Percentiles rank a stretch among this genome's conserved stretches.
Conservation (phyloP, 2,329 filamentous ascomycete species). For the Byssoonygena ceratinophila region DNA sequence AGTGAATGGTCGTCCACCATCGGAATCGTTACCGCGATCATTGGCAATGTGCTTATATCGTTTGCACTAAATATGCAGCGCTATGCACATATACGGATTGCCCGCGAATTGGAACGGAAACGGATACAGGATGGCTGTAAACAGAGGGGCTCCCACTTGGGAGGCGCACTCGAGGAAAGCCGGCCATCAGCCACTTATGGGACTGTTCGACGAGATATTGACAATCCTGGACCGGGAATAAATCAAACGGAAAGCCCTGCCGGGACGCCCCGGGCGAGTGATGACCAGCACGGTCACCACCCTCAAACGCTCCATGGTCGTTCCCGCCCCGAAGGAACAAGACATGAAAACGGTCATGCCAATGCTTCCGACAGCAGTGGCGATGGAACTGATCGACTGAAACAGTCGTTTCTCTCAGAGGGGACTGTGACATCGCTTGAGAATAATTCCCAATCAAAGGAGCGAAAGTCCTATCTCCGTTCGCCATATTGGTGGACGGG, state of each 20-base stretch:
- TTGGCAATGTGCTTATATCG: slow-evolving; percentile 87
- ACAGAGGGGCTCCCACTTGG: slow-evolving; percentile 25
- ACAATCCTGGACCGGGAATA: background rate
- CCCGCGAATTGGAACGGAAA: slow-evolving; percentile 54
- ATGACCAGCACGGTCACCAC: background rate
- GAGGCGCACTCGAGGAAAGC: background rate
- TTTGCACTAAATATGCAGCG: slow-evolving; percentile 93
- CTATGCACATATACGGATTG: slow-evolving; percentile 81
- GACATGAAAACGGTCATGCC: slow-evolving; percentile 12
- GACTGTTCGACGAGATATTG: slow-evolving; percentile 25
- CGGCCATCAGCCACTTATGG: slow-evolving; percentile 34
- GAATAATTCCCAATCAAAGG: slow-evolving; percentile 30
- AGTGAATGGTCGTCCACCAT: slow-evolving; percentile 63
- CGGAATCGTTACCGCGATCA: slow-evolving; percentile 84
- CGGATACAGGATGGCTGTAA: slow-evolving; percentile 47
- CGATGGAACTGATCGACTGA: slow-evolving; percentile 32
- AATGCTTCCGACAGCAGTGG: slow-evolving; percentile 10
- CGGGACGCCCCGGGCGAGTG: background rate
- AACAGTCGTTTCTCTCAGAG: slow-evolving; percentile 32
- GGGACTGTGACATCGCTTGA: slow-evolving; percentile 32
- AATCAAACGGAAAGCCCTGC: background rate
- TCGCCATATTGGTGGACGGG: slow-evolving; percentile 96
- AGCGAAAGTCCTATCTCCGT: slow-evolving; percentile 64
- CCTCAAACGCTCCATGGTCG: background rate
- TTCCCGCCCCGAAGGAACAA: background rate